Evolutionary conservation across 1,284 basidiomycete genomes (phyloP).

Genomic region (Leccinum huronense): DNA sequence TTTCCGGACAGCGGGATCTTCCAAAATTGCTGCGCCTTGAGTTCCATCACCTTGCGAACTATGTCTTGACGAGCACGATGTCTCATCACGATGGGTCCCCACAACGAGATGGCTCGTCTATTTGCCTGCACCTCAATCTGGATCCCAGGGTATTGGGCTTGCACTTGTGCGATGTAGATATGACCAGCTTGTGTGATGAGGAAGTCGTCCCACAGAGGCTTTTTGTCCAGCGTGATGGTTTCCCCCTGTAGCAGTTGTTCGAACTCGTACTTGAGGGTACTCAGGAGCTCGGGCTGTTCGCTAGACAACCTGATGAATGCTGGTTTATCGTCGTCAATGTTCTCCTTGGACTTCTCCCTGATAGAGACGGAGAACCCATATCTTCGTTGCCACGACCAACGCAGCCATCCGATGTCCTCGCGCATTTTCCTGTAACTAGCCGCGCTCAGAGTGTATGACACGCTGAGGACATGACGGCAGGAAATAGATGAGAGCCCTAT

Average conservation of each 20-base stretch:
- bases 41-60: slow-evolving; percentile 42
- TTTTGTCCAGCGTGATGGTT: slow-evolving; percentile 47
- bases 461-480: slow-evolving; percentile 49
- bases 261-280: slow-evolving; percentile 53
- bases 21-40: slow-evolving; percentile 42
- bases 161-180: slow-evolving; percentile 45
- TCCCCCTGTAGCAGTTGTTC: slow-evolving; percentile 62
- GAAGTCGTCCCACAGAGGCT: slow-evolving; percentile 61
- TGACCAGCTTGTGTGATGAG: slow-evolving; percentile 45
- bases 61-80: slow-evolving; percentile 43
- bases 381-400: slow-evolving; percentile 30
- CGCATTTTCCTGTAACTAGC: slow-evolving; percentile 39
- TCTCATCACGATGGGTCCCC: slow-evolving; percentile 46
- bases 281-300: slow-evolving; percentile 46
- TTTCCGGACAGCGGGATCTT: slow-evolving; percentile 46
- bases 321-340: slow-evolving; percentile 24
- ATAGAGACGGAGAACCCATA: slow-evolving; percentile 30
- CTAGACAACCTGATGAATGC: slow-evolving; percentile 46
- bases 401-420: slow-evolving; percentile 40
- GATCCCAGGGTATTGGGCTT: slow-evolving; percentile 38
- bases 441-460: slow-evolving; percentile 43
- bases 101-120: slow-evolving; percentile 49
- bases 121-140: slow-evolving; percentile 43
- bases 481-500: slow-evolving; percentile 43
- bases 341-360: slow-evolving; percentile 23